Conservation (phyloP, 2,329 filamentous ascomycete genomes). For the Pseudocercospora eumusae region DNA sequence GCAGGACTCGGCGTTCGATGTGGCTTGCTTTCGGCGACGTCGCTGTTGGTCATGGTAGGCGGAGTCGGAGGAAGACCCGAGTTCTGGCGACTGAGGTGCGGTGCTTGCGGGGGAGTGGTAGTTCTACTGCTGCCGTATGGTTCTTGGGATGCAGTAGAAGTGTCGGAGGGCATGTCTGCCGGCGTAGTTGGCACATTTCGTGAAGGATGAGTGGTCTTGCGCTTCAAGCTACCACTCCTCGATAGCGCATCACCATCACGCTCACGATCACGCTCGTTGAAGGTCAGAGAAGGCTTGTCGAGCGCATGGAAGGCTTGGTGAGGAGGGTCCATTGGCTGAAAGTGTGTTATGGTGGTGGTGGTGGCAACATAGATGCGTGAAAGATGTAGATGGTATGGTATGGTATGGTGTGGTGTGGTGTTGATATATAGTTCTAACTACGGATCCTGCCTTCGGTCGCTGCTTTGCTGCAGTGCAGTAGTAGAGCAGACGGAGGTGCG, state of each 20-base stretch:
- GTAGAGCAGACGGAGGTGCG: not conserved
- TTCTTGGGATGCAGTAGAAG: conserved; percentile 11
- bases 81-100: conserved; percentile 23
- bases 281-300: not conserved
- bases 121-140: conserved; percentile 16
- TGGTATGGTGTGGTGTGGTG: no score
- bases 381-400: no score
- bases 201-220: conserved; percentile 8
- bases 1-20: conserved; percentile 43
- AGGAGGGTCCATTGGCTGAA: conserved; percentile 16
- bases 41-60: conserved; percentile 42
- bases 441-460: no score
- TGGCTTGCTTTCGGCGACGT: conserved; percentile 32
- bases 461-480: conserved; percentile 6
- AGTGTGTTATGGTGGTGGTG: conserved; percentile 10
- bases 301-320: conserved; percentile 10
- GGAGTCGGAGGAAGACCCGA: conserved; percentile 50
- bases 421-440: no score
- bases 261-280: not conserved
- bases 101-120: conserved; percentile 21
- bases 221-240: conserved; percentile 13
- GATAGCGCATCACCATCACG: no score
- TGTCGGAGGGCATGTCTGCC: conserved; percentile 18
- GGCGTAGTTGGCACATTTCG: conserved; percentile 14
- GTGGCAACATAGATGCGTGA: conserved; percentile 4